phyloP scores from a whole-genome alignment of 192 early-diverging fungal genomes.

The Dissophora globulifera region DNA sequence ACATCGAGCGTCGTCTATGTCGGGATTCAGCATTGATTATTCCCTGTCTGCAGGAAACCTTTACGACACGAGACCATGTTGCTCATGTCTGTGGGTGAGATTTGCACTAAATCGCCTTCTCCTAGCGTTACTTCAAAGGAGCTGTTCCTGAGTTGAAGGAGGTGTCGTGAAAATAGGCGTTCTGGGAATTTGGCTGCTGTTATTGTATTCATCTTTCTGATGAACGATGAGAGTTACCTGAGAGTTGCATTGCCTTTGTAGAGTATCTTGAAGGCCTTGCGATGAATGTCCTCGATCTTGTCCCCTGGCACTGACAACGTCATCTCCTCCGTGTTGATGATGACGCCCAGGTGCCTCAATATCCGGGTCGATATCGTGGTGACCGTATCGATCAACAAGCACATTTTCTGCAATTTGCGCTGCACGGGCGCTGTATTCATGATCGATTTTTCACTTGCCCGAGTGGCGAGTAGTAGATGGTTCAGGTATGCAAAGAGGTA shows the following conservation, averaged over 20 bases:
- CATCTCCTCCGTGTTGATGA: constrained; percentile 35
- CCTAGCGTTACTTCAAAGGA: not conserved
- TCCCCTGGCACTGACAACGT: constrained; percentile 15
- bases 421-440: not conserved
- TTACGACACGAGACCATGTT: not conserved
- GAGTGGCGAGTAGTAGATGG: constrained; percentile 21
- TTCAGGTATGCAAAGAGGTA: constrained; percentile 36
- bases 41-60: constrained; percentile 18
- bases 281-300: constrained; percentile 34
- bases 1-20: constrained; percentile 12
- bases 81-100: not conserved
- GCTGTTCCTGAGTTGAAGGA: constrained; percentile 42
- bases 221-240: constrained; percentile 20
- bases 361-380: constrained; percentile 29
- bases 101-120: not conserved
- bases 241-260: constrained; percentile 19
- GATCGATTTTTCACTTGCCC: not conserved
- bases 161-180: constrained; percentile 19
- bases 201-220: constrained; percentile 16
- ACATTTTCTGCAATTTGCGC: constrained; percentile 10
- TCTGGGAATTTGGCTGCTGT: constrained; percentile 38
- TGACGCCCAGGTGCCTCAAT: constrained; percentile 42
- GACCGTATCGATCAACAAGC: constrained; percentile 15
- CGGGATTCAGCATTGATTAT: constrained; percentile 13
- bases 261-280: constrained; percentile 25